Percentiles rank a stretch among this genome's conserved stretches.
phyloP scores from a whole-genome alignment of 257 asterid genomes.

The Pogostemon cablin region DNA sequence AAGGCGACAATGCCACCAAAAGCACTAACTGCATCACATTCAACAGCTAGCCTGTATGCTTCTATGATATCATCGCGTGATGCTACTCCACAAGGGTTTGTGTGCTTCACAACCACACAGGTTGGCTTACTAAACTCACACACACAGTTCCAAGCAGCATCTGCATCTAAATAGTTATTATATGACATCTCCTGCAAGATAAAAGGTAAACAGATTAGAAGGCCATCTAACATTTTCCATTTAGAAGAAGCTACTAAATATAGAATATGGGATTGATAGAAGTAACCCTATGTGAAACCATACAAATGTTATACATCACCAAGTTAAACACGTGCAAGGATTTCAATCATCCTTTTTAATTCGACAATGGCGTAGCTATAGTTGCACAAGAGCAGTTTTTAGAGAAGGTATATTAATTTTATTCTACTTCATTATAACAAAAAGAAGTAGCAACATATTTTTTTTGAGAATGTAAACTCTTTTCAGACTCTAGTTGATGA shows the following conservation, averaged over 20 bases:
- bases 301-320: background rate
- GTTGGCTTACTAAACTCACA: constrained; percentile 88
- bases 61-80: constrained; percentile 77
- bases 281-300: background rate
- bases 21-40: constrained; percentile 98
- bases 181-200: constrained; percentile 89
- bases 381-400: background rate
- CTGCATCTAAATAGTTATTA: constrained; percentile 91
- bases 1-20: constrained; percentile 99
- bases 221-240: constrained; percentile 4
- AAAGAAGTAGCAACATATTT: background rate
- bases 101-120: constrained; percentile 92
- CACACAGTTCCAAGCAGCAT: constrained; percentile 99
- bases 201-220: constrained; percentile 23
- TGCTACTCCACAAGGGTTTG: constrained; percentile 99
- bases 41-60: constrained; percentile 94
- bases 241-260: constrained; percentile 13
- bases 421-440: background rate
- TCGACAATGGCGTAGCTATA: background rate
- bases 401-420: background rate
- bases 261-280: background rate
- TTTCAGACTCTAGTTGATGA: too few relatives aligned
- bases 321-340: background rate
- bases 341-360: background rate
- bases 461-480: background rate